phyloP scores from a whole-genome alignment of 495 filamentous ascomycete species.

The Geopyxis carbonaria region DNA sequence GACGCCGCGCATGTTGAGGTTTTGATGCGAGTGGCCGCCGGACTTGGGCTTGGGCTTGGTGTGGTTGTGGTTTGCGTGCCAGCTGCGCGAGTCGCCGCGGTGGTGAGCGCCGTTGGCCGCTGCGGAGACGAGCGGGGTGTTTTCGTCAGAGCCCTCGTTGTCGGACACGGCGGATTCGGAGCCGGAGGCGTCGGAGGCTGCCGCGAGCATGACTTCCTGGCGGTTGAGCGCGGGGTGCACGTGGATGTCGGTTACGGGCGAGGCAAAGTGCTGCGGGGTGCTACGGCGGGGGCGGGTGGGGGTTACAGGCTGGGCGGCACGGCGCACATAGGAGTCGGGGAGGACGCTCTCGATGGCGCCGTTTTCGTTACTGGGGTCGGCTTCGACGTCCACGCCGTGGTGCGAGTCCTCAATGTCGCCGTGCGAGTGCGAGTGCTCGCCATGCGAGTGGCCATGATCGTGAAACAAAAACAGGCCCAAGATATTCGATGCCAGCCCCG shows the following conservation, averaged over 20 bases:
- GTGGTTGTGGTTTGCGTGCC: slow-evolving; percentile 59
- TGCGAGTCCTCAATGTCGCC: slow-evolving; percentile 9
- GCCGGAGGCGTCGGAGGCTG: slow-evolving; percentile 31
- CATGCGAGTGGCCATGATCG: slow-evolving; percentile 80
- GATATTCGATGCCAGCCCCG: slow-evolving; percentile 77
- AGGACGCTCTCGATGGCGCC: slow-evolving; percentile 30
- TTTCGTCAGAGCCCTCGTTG: slow-evolving; percentile 34
- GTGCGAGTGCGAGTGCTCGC: slow-evolving; percentile 28
- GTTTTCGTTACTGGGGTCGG: slow-evolving; percentile 14
- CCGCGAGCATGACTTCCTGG: slow-evolving; percentile 74
- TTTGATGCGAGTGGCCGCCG: slow-evolving; percentile 56
- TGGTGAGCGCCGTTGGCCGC: slow-evolving; percentile 33
- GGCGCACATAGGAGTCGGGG: slow-evolving; percentile 30
- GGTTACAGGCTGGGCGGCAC: slow-evolving; percentile 14
- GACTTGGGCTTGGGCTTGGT: slow-evolving; percentile 49
- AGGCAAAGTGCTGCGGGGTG: slow-evolving; percentile 22
- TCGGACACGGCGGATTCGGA: slow-evolving; percentile 35
- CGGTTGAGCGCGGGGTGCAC: slow-evolving; percentile 81
- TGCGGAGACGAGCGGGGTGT: slow-evolving; percentile 26
- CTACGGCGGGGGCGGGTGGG: slow-evolving; percentile 5
- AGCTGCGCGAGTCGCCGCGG: slow-evolving; percentile 43
- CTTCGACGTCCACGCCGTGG: slow-evolving; percentile 24
- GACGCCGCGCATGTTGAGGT: slow-evolving; percentile 96
- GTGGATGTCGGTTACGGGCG: slow-evolving; percentile 43
- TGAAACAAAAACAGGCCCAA: slow-evolving; percentile 79